These are phyloP conservation scores for Phytophthora cactorum DNA, from an alignment of 352 stramenopile genomes.

Conservation along the genomic window DNA sequence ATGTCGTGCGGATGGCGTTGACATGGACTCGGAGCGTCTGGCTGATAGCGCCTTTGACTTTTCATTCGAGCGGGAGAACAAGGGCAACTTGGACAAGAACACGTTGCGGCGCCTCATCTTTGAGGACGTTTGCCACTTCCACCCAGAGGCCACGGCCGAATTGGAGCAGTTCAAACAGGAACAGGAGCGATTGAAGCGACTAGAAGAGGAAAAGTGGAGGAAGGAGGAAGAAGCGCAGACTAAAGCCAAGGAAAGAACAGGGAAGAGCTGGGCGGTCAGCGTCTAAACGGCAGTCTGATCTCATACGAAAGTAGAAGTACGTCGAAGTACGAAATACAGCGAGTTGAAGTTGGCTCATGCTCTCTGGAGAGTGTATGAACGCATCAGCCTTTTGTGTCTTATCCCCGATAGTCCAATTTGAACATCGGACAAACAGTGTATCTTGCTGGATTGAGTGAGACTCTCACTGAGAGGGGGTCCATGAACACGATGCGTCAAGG, in stretches of 20 bases:
- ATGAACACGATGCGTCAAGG: background rate
- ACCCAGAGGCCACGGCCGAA: constrained; percentile 70
- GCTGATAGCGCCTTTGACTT: constrained; percentile 75
- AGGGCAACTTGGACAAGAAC: constrained; percentile 76
- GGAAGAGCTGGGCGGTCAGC: constrained; percentile 36
- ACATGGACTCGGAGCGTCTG: constrained; percentile 44
- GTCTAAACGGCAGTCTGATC: constrained; percentile 21
- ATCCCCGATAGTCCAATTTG: background rate
- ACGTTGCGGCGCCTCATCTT: constrained; percentile 84
- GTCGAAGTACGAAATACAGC: constrained; percentile 10
- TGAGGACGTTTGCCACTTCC: constrained; percentile 87
- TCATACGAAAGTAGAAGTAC: constrained; percentile 8
- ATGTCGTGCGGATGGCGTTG: constrained; percentile 60
- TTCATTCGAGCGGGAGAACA: constrained; percentile 76
- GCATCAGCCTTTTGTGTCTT: background rate
- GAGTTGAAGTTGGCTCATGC: constrained; percentile 1
- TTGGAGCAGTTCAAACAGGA: constrained; percentile 60
- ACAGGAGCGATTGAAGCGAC: constrained; percentile 44
- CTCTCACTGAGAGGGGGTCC: no score
- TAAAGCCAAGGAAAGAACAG: constrained; percentile 5
- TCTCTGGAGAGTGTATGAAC: background rate
- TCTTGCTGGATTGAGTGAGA: no score
- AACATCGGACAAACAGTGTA: no score
- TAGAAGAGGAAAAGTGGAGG: constrained; percentile 35
- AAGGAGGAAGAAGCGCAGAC: constrained; percentile 30